Conservation (phyloP, 768 basidiomycete genomes). For the Hypholoma fasciculare region DNA sequence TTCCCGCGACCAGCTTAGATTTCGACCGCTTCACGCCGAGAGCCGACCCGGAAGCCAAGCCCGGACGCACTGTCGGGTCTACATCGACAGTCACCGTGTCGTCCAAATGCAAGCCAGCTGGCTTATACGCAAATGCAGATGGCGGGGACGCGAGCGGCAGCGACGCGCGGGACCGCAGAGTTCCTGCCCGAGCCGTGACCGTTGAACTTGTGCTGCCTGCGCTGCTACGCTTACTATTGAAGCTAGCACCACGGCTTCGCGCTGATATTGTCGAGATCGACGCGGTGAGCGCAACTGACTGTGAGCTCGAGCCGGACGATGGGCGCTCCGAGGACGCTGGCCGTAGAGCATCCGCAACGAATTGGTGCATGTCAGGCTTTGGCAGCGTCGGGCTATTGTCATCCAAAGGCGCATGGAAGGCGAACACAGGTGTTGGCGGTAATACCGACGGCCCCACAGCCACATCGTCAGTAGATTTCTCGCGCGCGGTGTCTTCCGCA, state of each 20-base stretch:
- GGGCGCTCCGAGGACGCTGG: background rate
- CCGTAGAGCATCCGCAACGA: background rate
- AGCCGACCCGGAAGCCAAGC: conserved; percentile 1
- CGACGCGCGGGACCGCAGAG: background rate
- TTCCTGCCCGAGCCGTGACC: background rate
- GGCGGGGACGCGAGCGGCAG: conserved; percentile 2
- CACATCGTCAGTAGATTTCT: background rate
- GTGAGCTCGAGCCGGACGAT: background rate
- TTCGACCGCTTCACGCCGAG: background rate
- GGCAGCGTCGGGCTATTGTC: conserved; percentile 4
- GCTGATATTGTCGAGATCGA: background rate
- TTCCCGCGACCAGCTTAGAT: background rate
- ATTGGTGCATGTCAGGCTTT: background rate
- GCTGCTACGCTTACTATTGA: background rate
- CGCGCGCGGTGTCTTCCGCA: background rate
- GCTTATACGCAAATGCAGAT: background rate
- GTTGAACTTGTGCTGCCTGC: background rate
- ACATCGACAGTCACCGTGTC: no score
- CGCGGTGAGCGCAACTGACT: background rate
- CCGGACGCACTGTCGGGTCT: background rate
- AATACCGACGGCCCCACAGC: background rate
- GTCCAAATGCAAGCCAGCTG: background rate
- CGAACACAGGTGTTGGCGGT: background rate
- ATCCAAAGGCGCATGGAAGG: background rate
- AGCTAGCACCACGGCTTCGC: background rate